Conservation (phyloP, 176 grass and related monocot species). For the Tillandsia leiboldiana region DNA sequence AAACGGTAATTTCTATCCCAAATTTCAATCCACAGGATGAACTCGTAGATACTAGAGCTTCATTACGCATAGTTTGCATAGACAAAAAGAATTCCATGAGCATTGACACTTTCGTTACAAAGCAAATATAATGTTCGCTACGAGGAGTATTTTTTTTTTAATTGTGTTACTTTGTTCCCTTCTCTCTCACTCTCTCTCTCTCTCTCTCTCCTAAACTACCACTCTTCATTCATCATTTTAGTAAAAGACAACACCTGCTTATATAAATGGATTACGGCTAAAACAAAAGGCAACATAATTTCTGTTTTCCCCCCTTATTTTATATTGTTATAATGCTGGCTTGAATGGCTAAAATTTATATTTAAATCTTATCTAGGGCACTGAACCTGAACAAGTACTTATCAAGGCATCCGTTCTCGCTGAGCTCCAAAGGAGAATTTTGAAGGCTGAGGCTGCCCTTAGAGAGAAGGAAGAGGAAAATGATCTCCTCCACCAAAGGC, state of each 20-base stretch:
- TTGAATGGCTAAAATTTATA: not conserved
- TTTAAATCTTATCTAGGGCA: slow-evolving; percentile 39
- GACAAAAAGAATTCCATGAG: not conserved
- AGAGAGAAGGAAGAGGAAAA: slow-evolving; percentile 90
- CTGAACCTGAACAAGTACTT: slow-evolving; percentile 59
- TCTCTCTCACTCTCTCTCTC: too few species aligned
- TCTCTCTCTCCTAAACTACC: too few species aligned
- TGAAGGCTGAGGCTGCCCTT: slow-evolving; percentile 57
- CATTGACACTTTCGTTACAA: too few species aligned
- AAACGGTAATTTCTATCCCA: slow-evolving; percentile 36
- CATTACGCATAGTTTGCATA: not conserved
- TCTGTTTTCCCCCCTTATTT: not conserved
- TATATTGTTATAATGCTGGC: not conserved
- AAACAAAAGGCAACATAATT: not conserved
- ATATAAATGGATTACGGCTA: not conserved
- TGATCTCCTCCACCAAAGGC: slow-evolving; percentile 63
- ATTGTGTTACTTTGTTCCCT: not conserved
- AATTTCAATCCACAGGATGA: not conserved
- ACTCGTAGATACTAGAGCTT: not conserved
- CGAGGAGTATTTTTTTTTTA: not conserved
- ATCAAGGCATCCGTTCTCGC: slow-evolving; percentile 74
- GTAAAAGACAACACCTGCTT: not conserved
- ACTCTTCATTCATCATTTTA: too few species aligned
- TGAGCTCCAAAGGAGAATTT: slow-evolving; percentile 71
- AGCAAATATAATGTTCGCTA: too few species aligned